A percentile compares a stretch with the other conserved stretches of the same genome.
phyloP scores from a whole-genome alignment of 257 asterid species.

The Cordia subcordata region DNA sequence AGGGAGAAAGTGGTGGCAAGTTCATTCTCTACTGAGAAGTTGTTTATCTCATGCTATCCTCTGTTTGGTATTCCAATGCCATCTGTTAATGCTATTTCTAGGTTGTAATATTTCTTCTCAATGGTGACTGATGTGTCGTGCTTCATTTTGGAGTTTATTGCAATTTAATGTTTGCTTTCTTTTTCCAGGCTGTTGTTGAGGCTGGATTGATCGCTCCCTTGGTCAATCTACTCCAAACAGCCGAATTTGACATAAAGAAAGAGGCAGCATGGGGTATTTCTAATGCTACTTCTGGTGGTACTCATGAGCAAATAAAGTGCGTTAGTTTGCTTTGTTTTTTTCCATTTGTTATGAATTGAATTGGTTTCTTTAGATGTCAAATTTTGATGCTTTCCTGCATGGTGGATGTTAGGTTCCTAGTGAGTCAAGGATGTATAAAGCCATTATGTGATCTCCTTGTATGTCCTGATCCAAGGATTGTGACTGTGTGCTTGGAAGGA shows the following conservation, averaged over 20 bases:
- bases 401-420: constrained; percentile 53
- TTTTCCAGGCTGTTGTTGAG: constrained; percentile 67
- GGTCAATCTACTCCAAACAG: constrained; percentile 71
- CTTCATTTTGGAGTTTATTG: not conserved
- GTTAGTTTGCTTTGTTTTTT: not conserved
- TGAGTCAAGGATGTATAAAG: constrained; percentile 68
- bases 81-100: no score
- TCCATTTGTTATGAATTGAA: constrained; percentile 4
- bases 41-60: no score
- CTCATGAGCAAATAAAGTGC: constrained; percentile 78
- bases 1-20: no score
- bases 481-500: constrained; percentile 84
- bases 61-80: no score
- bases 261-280: constrained; percentile 98
- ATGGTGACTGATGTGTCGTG: not conserved
- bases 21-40: no score
- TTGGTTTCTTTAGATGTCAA: constrained; percentile 1
- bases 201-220: constrained; percentile 77
- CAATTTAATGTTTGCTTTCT: constrained; percentile 9
- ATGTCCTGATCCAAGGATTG: constrained; percentile 87
- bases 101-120: no score
- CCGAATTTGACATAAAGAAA: constrained; percentile 89
- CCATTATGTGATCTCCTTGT: constrained; percentile 82
- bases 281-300: constrained; percentile 96
- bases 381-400: constrained; percentile 8